Percentiles rank a stretch among this genome's conserved stretches.
Conservation (phyloP, 129 eudicot genomes). For the Tagetes erecta region DNA sequence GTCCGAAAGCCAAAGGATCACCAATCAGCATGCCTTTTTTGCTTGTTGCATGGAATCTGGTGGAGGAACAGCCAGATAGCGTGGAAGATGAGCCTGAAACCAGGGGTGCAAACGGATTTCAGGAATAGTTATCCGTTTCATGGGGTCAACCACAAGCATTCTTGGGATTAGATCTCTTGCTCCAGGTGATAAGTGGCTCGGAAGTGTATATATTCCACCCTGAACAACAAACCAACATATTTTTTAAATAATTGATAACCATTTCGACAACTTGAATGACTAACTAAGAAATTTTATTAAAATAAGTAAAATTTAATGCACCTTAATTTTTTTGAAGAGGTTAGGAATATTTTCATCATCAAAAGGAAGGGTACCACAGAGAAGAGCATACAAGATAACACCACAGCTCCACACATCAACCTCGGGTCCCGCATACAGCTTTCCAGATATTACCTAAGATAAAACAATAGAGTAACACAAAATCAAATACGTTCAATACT, state of each 20-base stretch:
- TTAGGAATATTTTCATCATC: slow-evolving; percentile 98
- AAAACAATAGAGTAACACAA: not conserved
- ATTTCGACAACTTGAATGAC: not conserved
- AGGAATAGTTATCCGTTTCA: slow-evolving; percentile 90
- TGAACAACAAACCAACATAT: slow-evolving; percentile 32
- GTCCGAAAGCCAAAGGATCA: not conserved
- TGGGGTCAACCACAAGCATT: slow-evolving; percentile 97
- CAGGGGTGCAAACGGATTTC: slow-evolving; percentile 83
- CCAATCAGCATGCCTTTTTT: slow-evolving; percentile 55
- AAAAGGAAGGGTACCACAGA: slow-evolving; percentile 97
- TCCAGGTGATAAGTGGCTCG: slow-evolving; percentile 93
- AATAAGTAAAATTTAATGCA: slow-evolving; percentile 20
- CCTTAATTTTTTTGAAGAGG: slow-evolving; percentile 97
- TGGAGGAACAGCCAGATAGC: slow-evolving; percentile 93
- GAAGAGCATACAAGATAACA: slow-evolving; percentile 95
- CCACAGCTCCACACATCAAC: slow-evolving; percentile 99
- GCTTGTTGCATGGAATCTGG: slow-evolving; percentile 97
- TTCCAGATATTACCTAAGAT: slow-evolving; percentile 86
- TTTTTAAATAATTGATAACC: not conserved
- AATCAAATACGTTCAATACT: not conserved
- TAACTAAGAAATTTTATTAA: not conserved
- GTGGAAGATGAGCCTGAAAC: slow-evolving; percentile 97
- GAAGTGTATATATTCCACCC: slow-evolving; percentile 99
- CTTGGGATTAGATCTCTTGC: slow-evolving; percentile 95
- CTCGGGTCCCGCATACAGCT: slow-evolving; percentile 95